Evolutionary conservation across 179 eudicot genomes (phyloP).

Genomic region (Beta macrorhiza): DNA sequence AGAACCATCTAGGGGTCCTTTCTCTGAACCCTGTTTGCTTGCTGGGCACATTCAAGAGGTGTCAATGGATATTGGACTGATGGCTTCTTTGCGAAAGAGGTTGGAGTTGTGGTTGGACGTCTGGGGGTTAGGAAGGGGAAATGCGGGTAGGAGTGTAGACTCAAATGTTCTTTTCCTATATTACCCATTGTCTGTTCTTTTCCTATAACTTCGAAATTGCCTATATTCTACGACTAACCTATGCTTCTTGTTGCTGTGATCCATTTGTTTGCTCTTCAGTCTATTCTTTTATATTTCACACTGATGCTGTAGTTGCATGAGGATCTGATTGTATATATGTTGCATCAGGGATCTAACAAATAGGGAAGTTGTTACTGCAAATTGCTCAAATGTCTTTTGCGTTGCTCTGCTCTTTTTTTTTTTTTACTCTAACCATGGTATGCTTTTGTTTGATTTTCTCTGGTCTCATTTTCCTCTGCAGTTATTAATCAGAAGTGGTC

Average conservation of each 20-base stretch:
- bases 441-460: not conserved
- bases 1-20: not conserved
- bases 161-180: not conserved
- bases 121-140: not conserved
- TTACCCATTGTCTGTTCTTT: not conserved
- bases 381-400: not conserved
- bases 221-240: not conserved
- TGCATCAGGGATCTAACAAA: not conserved
- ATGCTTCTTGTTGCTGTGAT: not conserved
- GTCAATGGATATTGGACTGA: not conserved
- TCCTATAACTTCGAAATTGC: not conserved
- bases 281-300: not conserved
- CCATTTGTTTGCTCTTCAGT: not conserved
- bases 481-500: conserved; percentile 99
- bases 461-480: conserved; percentile 31
- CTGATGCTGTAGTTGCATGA: not conserved
- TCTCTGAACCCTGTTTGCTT: not conserved
- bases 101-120: not conserved
- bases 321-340: not conserved
- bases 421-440: conserved; percentile 13
- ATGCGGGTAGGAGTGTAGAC: not conserved
- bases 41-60: not conserved
- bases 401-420: not conserved
- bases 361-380: not conserved
- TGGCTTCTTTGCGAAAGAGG: not conserved